These are phyloP conservation scores for Rosa multiflora DNA, from an alignment of 306 rosid species.

Conservation along the genomic window DNA sequence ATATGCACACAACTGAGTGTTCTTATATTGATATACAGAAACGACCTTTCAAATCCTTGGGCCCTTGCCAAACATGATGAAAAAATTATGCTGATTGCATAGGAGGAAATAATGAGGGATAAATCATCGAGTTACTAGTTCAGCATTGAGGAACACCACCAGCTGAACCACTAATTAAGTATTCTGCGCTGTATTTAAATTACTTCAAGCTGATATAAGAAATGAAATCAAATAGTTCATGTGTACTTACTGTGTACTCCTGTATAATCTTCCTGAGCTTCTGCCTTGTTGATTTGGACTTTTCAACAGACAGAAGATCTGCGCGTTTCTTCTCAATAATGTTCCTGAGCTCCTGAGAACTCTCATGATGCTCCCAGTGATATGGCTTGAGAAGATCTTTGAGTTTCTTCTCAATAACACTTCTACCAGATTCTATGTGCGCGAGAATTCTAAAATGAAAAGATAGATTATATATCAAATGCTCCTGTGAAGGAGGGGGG, in stretches of 20 bases:
- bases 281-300: slow-evolving; percentile 59
- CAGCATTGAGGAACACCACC: neutral
- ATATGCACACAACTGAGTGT: neutral
- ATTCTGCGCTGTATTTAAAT: neutral
- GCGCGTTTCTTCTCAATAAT: neutral
- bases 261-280: slow-evolving; percentile 79
- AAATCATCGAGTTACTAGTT: neutral
- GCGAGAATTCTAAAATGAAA: slow-evolving; percentile 52
- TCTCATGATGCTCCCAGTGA: slow-evolving; percentile 68
- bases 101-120: neutral
- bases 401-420: slow-evolving; percentile 56
- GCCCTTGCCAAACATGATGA: too few species aligned
- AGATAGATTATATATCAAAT: neutral
- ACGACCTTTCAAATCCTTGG: neutral
- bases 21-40: neutral
- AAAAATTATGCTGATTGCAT: too few species aligned
- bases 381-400: slow-evolving; percentile 61
- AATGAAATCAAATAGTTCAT: neutral
- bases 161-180: neutral
- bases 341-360: slow-evolving; percentile 9
- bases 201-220: neutral
- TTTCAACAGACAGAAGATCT: slow-evolving; percentile 43
- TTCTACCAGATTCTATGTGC: slow-evolving; percentile 52
- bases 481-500: neutral
- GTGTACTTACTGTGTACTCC: slow-evolving; percentile 69